A percentile compares a stretch with the other conserved stretches of the same genome.
These are phyloP conservation scores for Botrytis medusae DNA, from an alignment of 2,329 filamentous ascomycete species.

Conservation along the genomic window DNA sequence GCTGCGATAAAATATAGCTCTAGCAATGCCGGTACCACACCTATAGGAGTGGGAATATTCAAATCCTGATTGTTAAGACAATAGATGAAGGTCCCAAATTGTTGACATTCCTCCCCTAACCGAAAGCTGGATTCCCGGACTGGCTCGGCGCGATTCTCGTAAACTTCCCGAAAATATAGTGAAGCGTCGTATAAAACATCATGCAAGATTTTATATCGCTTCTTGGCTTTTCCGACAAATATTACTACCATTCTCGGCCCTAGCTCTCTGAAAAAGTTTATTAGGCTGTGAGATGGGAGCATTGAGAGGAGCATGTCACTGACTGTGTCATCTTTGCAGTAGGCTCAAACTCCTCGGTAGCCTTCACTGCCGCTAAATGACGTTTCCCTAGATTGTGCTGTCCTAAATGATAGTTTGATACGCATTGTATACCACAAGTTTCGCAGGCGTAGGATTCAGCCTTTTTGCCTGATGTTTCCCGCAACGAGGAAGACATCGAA, in stretches of 20 bases:
- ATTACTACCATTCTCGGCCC: background rate
- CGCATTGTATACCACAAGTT: background rate
- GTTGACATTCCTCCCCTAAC: background rate
- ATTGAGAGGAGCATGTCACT: background rate
- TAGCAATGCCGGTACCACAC: background rate
- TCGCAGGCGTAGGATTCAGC: background rate
- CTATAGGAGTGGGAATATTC: background rate
- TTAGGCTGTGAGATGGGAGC: background rate
- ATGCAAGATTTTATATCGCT: background rate
- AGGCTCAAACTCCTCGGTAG: background rate
- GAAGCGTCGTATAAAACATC: background rate
- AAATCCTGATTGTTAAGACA: background rate
- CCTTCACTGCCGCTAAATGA: background rate
- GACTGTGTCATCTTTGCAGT: background rate
- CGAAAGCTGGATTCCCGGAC: background rate
- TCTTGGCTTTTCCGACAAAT: background rate
- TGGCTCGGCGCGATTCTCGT: background rate
- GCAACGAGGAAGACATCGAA: background rate
- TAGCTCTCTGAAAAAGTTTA: background rate
- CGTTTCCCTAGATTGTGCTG: background rate
- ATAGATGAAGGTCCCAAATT: conserved; percentile 1
- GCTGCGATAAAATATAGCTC: background rate
- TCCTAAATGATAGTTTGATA: background rate
- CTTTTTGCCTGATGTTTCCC: background rate
- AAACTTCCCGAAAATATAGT: background rate